Evolutionary conservation across 441 rosid genomes (phyloP).

Genomic region (Capsella rubella): DNA sequence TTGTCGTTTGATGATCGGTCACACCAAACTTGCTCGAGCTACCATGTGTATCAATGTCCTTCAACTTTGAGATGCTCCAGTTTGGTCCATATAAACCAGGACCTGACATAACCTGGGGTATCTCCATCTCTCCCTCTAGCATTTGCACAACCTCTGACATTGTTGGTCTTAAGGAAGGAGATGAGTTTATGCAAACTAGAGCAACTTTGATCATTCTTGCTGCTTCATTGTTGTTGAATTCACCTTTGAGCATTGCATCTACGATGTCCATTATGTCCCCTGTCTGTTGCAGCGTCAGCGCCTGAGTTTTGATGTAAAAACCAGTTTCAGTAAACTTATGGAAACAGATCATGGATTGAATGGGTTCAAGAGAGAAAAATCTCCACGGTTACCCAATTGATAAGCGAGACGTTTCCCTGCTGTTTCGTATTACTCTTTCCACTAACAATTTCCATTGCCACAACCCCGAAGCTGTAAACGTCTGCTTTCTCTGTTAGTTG

Average conservation of each 20-base stretch:
- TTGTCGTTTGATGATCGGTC: conserved; percentile 25
- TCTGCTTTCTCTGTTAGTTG: conserved; percentile 54
- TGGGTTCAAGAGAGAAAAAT: conserved; percentile 1
- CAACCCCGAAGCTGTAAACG: conserved; percentile 56
- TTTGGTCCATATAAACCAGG: conserved; percentile 26
- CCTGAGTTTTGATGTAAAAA: conserved; percentile 16
- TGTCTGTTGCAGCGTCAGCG: conserved; percentile 13
- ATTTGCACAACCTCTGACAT: conserved; percentile 73
- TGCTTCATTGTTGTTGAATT: conserved; percentile 16
- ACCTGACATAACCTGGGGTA: conserved; percentile 51
- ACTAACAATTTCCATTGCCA: conserved; percentile 52
- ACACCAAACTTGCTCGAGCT: conserved; percentile 24
- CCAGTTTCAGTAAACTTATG: neutral
- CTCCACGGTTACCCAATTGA: conserved; percentile 51
- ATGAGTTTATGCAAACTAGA: conserved; percentile 63
- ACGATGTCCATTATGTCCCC: conserved; percentile 31
- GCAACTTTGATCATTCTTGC: conserved; percentile 53
- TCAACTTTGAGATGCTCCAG: conserved; percentile 30
- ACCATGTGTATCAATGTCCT: conserved; percentile 18
- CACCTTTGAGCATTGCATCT: conserved; percentile 31
- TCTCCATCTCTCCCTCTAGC: conserved; percentile 54
- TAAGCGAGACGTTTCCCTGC: conserved; percentile 44
- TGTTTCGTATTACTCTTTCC: conserved; percentile 46
- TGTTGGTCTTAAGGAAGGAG: conserved; percentile 60
- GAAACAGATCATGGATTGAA: neutral